Percentiles rank a stretch among this genome's conserved stretches.
These are phyloP conservation scores for Phytophthora colocasiae DNA, from an alignment of 352 stramenopile genomes.

Conservation along the genomic window DNA sequence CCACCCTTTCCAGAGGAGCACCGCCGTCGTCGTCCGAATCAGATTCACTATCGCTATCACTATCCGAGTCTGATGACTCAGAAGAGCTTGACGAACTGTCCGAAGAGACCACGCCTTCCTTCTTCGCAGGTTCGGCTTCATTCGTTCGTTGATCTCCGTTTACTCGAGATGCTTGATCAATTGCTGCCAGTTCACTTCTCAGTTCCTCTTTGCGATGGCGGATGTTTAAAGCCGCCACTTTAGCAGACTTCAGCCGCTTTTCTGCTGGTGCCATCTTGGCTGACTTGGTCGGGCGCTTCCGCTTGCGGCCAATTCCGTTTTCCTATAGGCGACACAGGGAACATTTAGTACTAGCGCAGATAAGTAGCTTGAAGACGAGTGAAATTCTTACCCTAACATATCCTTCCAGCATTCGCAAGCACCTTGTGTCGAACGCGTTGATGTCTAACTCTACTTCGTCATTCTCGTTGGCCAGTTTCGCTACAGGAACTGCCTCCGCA, in stretches of 20 bases:
- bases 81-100: conserved; percentile 84
- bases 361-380: conserved; percentile 28
- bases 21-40: conserved; percentile 83
- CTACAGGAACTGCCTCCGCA: conserved; percentile 84
- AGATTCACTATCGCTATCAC: conserved; percentile 87
- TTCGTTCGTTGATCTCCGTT: conserved; percentile 38
- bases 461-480: conserved; percentile 84
- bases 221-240: conserved; percentile 84
- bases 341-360: conserved; percentile 25
- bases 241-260: conserved; percentile 83
- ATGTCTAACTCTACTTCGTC: conserved; percentile 92
- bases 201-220: conserved; percentile 75
- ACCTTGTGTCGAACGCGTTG: conserved; percentile 88
- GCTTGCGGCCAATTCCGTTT: conserved; percentile 88
- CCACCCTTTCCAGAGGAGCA: conserved; percentile 85
- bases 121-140: conserved; percentile 46
- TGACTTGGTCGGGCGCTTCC: conserved; percentile 73
- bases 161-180: conserved; percentile 51
- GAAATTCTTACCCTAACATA: conserved; percentile 84
- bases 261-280: conserved; percentile 59
- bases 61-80: conserved; percentile 86
- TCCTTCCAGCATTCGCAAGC: conserved; percentile 89
- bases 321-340: conserved; percentile 57
- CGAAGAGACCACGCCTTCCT: conserved; percentile 48
- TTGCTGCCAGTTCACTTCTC: conserved; percentile 79